Evolutionary conservation across 768 basidiomycete species (phyloP), one percentile per base, ranked within the genome.

Genomic region (Rhodotorula sphaerocarpa): DNA sequence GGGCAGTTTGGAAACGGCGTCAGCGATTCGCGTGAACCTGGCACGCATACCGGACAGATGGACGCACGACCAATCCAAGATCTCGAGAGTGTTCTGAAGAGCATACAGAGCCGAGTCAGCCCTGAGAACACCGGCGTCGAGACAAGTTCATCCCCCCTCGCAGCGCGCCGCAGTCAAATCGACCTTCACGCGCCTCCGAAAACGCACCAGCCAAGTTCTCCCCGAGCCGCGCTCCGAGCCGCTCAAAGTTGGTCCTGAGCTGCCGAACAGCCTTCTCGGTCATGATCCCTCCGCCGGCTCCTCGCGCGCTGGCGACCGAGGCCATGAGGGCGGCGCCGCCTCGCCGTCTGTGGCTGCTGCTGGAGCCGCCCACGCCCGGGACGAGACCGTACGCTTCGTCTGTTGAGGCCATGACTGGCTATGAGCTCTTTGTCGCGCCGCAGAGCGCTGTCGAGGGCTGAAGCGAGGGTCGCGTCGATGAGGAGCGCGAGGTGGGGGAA

Each of bases 81-180:
- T 69, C 67, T 3, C 67, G 56, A 2, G 67, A 69, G 45, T 69
- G 67, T n/a, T 69, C 67, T 68, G 55, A n/a, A 25, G 25, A 5
- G 1, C 21, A 20, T 9, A 46, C n/a, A 23, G 7, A 10, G 1
- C 3, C 28, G 12, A 21, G 45, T 46, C 44, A 45, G 59, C 23
- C 12, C 23, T n/a, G n/a, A n/a, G n/a, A n/a, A n/a, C n/a, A n/a
- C n/a, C n/a, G n/a, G n/a, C n/a, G n/a, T n/a, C n/a, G n/a, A n/a
- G n/a, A n/a, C n/a, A n/a, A n/a, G n/a, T n/a, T n/a, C n/a, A n/a
- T n/a, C n/a, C n/a, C n/a, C n/a, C n/a, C n/a, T n/a, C n/a, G n/a
- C n/a, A n/a, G n/a, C n/a, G n/a, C n/a, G n/a, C n/a, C n/a, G n/a
- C n/a, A n/a, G n/a, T n/a, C n/a, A n/a, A 20, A 3, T 1, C 27